These are phyloP conservation scores for Penicillium crystallinum DNA, from an alignment of 495 filamentous ascomycete species.

Conservation along the genomic window DNA sequence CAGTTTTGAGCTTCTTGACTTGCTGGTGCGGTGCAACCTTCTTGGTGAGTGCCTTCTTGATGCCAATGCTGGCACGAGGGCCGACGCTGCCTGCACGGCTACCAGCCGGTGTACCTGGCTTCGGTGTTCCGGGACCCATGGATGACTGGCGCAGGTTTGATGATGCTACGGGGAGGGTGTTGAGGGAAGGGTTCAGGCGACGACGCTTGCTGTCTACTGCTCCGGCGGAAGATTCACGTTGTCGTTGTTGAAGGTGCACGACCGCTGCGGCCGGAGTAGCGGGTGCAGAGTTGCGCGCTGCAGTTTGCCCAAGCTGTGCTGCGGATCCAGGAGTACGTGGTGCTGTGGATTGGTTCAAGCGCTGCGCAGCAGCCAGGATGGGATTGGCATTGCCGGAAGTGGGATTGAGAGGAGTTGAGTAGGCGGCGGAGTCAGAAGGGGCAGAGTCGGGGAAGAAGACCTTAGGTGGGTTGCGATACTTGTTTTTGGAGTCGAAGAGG, in stretches of 20 bases:
- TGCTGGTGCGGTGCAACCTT: slow-evolving; percentile 64
- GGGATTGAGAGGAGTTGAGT: slow-evolving; percentile 37
- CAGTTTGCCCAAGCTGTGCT: slow-evolving; percentile 24
- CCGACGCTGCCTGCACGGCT: slow-evolving; percentile 69
- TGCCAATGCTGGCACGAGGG: slow-evolving; percentile 43
- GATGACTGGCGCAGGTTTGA: slow-evolving; percentile 78
- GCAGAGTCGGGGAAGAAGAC: slow-evolving; percentile 45
- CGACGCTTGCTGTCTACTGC: slow-evolving; percentile 69
- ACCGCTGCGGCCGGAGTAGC: slow-evolving; percentile 58
- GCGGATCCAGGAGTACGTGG: slow-evolving; percentile 19
- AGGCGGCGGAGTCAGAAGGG: slow-evolving; percentile 34
- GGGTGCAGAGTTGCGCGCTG: slow-evolving; percentile 51
- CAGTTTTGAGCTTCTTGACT: slow-evolving; percentile 48
- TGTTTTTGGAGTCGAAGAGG: slow-evolving; percentile 58
- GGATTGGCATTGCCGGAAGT: slow-evolving; percentile 41
- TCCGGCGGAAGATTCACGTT: slow-evolving; percentile 74
- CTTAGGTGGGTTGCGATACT: slow-evolving; percentile 51
- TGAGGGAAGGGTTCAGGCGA: slow-evolving; percentile 59
- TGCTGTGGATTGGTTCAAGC: slow-evolving; percentile 39
- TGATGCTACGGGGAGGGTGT: slow-evolving; percentile 60
- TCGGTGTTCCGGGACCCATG: slow-evolving; percentile 81
- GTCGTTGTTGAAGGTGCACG: slow-evolving; percentile 53
- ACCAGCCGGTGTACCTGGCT: slow-evolving; percentile 58
- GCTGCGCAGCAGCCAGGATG: slow-evolving; percentile 40
- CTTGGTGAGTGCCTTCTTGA: slow-evolving; percentile 54